phyloP scores from a whole-genome alignment of 2,329 filamentous ascomycete species.

The Beauveria scarabaeidicola region DNA sequence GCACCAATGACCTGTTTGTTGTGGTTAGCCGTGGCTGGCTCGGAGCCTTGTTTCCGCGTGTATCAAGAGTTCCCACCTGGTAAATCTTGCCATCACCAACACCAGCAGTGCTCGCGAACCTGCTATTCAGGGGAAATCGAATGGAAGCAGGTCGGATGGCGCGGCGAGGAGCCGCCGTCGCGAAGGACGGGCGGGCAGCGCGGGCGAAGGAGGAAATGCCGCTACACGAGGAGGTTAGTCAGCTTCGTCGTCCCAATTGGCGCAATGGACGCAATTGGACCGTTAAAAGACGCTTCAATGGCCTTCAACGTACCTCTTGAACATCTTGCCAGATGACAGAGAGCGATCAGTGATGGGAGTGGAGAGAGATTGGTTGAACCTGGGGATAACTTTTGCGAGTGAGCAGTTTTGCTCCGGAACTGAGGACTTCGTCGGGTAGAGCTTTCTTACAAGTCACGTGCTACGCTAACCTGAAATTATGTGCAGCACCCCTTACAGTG shows the following conservation, averaged over 20 bases:
- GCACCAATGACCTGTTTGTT: slow-evolving; percentile 91
- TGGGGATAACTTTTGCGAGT: slow-evolving; percentile 41
- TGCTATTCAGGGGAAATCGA: slow-evolving; percentile 46
- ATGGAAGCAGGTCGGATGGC: slow-evolving; percentile 48
- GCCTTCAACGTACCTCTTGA: slow-evolving; percentile 61
- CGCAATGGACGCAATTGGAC: slow-evolving; percentile 16
- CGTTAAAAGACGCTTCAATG: slow-evolving; percentile 21
- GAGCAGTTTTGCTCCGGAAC: slow-evolving; percentile 40
- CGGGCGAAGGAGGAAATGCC: slow-evolving; percentile 58
- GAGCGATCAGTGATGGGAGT: slow-evolving; percentile 53
- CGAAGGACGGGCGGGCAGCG: slow-evolving; percentile 53
- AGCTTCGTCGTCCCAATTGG: slow-evolving; percentile 35
- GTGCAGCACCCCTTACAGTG: slow-evolving; percentile 11
- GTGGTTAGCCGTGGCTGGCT: slow-evolving; percentile 33
- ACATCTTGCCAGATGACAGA: slow-evolving; percentile 68
- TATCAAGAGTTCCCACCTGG: slow-evolving; percentile 42
- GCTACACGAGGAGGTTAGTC: slow-evolving; percentile 35
- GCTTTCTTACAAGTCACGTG: slow-evolving; percentile 35
- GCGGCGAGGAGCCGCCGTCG: slow-evolving; percentile 48
- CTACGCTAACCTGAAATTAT: slow-evolving; percentile 13
- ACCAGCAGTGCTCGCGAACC: slow-evolving; percentile 50
- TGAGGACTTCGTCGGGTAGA: slow-evolving; percentile 35
- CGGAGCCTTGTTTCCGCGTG: slow-evolving; percentile 2
- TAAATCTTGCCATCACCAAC: slow-evolving; percentile 60
- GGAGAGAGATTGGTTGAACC: slow-evolving; percentile 46